Base-by-base conservation (phyloP, 1,139 yeast genomes). In the Candida tropicalis region DNA sequence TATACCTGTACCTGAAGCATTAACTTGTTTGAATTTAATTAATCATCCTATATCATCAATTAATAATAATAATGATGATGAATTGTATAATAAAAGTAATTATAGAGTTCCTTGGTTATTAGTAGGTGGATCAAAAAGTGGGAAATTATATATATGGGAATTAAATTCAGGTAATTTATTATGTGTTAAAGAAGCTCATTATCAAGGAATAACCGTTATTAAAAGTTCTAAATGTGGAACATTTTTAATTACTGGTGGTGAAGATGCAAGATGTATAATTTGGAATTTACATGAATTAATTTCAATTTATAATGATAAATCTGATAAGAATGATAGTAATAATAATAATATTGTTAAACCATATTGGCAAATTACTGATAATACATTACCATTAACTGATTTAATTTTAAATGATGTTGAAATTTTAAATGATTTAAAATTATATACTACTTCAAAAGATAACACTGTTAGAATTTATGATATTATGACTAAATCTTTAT, bases 131-230 rank as follows among this genome's bases (percentile, higher is more conserved):
- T 74, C 93, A 40, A 61, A 71, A 46, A 59, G 84, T 12, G 99
- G 98, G 11, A 79, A 84, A 55, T 54, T 93, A 17, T 87, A 86
- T 57, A 62, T 91, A 3, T 93, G 99, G 98, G 97, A 88, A 54
- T 57, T 89, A 42, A 62, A 75, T n/a, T 84, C 95, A 3, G 97
- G 99, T 1, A 68, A 81, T 38, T 69, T 93, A 45, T 56, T 91
- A 28, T 74, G 80, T 48, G 93, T 82, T 8, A 81, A 81, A 55
- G 93, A 88, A 41, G 85, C 89, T 1, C 99, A 93, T 66, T 93
- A 89, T 63, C 97, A 91, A 63, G 74, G 77, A 5, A 75, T 90
- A 11, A 76, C 84, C 0, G 73, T 72, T 26, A 60, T 91, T 22
- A 72, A 70, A 48, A 80, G 87, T 53, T 70, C 87, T 2, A 15